These are phyloP conservation scores for Beverwykella pulmonaria DNA, from an alignment of 495 filamentous ascomycete species.

Conservation along the genomic window DNA sequence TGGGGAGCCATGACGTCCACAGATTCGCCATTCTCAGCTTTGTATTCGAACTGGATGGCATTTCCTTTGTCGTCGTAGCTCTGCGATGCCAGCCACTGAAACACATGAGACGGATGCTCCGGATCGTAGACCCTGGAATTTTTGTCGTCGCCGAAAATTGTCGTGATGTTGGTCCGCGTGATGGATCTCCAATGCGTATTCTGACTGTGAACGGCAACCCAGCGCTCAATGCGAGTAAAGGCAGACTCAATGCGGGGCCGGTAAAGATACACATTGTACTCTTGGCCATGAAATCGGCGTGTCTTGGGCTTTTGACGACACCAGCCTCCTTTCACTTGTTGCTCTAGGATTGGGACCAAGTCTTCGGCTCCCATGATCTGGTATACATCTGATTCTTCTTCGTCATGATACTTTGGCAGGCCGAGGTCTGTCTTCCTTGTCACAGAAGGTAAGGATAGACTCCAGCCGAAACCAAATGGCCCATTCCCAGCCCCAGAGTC, in stretches of 20 bases:
- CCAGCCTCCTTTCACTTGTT: neutral
- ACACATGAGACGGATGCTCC: constrained; percentile 7
- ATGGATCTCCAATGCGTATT: constrained; percentile 35
- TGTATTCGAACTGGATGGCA: constrained; percentile 27
- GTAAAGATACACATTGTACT: constrained; percentile 30
- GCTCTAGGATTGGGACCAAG: constrained; percentile 30
- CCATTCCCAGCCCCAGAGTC: constrained; percentile 43
- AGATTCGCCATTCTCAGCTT: constrained; percentile 30
- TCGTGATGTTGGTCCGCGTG: constrained; percentile 23
- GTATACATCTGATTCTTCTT: constrained; percentile 35
- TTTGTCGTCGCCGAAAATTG: constrained; percentile 21
- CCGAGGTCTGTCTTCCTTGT: constrained; percentile 39
- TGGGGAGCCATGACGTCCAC: neutral
- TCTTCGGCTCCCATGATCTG: constrained; percentile 37
- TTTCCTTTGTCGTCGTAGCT: constrained; percentile 34
- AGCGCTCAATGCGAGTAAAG: constrained; percentile 40
- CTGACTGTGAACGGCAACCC: neutral
- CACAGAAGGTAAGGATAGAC: constrained; percentile 30
- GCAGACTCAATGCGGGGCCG: constrained; percentile 26
- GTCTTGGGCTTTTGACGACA: neutral
- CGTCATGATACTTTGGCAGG: constrained; percentile 40
- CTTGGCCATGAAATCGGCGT: neutral
- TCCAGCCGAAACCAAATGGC: constrained; percentile 48
- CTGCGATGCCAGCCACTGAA: constrained; percentile 27
- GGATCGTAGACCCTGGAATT: constrained; percentile 27